Conservation (phyloP, 1,284 basidiomycete genomes). For the Apiotrichum domesticum region DNA sequence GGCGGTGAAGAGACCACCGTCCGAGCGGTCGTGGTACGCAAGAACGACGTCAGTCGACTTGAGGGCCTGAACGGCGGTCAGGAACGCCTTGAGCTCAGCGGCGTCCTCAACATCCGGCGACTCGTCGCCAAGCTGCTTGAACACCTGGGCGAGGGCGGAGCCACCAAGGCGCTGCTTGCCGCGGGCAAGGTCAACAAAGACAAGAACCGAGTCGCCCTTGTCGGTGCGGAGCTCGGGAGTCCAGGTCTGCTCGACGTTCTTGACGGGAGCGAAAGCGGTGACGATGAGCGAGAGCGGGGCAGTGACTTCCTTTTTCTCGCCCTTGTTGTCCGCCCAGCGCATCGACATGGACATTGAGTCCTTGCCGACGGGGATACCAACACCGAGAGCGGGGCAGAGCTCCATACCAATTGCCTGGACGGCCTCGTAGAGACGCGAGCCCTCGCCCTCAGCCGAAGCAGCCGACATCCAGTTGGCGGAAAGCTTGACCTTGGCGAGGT, state of each 20-base stretch:
- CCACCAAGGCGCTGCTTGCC: slow-evolving; percentile 85
- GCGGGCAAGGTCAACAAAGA: slow-evolving; percentile 83
- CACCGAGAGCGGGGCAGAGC: slow-evolving; percentile 86
- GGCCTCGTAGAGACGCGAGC: slow-evolving; percentile 83
- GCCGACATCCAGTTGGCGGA: slow-evolving; percentile 99
- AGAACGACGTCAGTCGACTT: slow-evolving; percentile 64
- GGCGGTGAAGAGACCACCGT: slow-evolving; percentile 89
- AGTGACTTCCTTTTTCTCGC: slow-evolving; percentile 70
- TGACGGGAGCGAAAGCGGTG: slow-evolving; percentile 87
- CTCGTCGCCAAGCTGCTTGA: slow-evolving; percentile 73
- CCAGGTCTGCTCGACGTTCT: slow-evolving; percentile 78
- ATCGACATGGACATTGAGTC: slow-evolving; percentile 99
- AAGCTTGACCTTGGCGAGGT: slow-evolving; percentile 74
- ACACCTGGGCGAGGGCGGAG: slow-evolving; percentile 92
- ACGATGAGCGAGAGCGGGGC: slow-evolving; percentile 88
- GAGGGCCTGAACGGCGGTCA: slow-evolving; percentile 65
- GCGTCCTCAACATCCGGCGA: slow-evolving; percentile 84
- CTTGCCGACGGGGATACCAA: slow-evolving; percentile 96
- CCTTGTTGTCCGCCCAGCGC: slow-evolving; percentile 69
- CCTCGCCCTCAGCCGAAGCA: slow-evolving; percentile 83
- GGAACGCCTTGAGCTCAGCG: slow-evolving; percentile 70
- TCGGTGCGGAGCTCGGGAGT: slow-evolving; percentile 79
- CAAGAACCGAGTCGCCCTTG: slow-evolving; percentile 57
- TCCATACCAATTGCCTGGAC: slow-evolving; percentile 90
- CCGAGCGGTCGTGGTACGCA: slow-evolving; percentile 96